phyloP scores from a whole-genome alignment of 441 rosid species.

The Pelargonium australe region DNA sequence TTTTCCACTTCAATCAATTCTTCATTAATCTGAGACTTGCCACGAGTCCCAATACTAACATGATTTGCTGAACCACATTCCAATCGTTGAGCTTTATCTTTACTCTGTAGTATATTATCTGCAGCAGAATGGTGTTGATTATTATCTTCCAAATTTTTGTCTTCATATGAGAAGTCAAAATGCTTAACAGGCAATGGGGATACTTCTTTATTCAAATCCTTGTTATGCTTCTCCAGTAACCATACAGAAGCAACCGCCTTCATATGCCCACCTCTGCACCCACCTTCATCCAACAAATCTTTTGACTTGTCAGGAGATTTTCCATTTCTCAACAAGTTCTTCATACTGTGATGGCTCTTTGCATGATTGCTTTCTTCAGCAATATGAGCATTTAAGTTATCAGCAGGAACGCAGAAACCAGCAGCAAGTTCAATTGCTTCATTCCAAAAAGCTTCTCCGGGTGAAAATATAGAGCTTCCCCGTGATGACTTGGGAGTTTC shows the following conservation, averaged over 20 bases:
- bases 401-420: conserved; percentile 47
- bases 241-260: conserved; percentile 34
- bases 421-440: conserved; percentile 93
- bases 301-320: conserved; percentile 29
- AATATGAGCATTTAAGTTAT: conserved; percentile 24
- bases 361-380: conserved; percentile 26
- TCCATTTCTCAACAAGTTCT: conserved; percentile 26
- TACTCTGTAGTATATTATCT: conserved; percentile 21
- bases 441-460: conserved; percentile 92
- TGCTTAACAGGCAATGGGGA: conserved; percentile 81
- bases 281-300: conserved; percentile 38
- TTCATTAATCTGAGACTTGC: conserved; percentile 26
- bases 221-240: conserved; percentile 30
- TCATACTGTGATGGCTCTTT: conserved; percentile 21
- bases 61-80: conserved; percentile 32
- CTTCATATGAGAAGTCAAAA: conserved; percentile 68
- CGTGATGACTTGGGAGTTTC: conserved; percentile 66
- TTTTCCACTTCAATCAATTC: conserved; percentile 29
- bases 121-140: conserved; percentile 20
- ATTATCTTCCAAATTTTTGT: conserved; percentile 36
- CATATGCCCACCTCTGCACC: conserved; percentile 32
- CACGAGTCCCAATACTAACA: conserved; percentile 21
- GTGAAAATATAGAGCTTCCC: conserved; percentile 91
- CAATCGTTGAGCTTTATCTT: conserved; percentile 31
- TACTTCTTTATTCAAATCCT: conserved; percentile 34